Percentiles rank a stretch among this genome's conserved stretches.
phyloP scores from a whole-genome alignment of 768 basidiomycete species.

The Hygrocybe punicea region DNA sequence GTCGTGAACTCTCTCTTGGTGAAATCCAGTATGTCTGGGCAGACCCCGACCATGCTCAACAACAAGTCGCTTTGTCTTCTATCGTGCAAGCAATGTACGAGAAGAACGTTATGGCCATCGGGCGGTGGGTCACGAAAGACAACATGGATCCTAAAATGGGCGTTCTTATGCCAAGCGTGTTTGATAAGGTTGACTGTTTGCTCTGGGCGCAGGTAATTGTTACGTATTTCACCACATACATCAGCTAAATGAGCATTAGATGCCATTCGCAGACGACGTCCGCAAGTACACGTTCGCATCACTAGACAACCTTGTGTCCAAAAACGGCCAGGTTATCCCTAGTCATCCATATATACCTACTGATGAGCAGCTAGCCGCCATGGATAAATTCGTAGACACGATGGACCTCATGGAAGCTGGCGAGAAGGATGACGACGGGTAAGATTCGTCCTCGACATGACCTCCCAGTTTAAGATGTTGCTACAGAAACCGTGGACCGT shows the following conservation, averaged over 20 bases:
- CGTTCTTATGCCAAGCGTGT: constrained; percentile 58
- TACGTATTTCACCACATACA: neutral
- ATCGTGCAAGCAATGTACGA: constrained; percentile 78
- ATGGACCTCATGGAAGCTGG: constrained; percentile 84
- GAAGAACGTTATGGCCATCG: constrained; percentile 69
- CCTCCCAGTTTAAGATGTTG: neutral
- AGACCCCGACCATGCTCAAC: constrained; percentile 56
- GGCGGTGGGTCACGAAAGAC: constrained; percentile 75
- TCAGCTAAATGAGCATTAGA: constrained; percentile 42
- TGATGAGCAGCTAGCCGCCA: constrained; percentile 67
- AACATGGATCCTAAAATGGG: constrained; percentile 84
- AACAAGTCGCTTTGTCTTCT: constrained; percentile 84
- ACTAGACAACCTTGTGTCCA: constrained; percentile 66
- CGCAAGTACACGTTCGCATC: constrained; percentile 85
- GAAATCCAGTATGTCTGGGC: constrained; percentile 87
- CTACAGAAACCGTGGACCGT: constrained; percentile 57
- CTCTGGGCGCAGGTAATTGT: constrained; percentile 73
- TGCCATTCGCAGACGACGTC: constrained; percentile 95
- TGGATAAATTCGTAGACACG: constrained; percentile 83
- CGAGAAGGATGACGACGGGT: constrained; percentile 77
- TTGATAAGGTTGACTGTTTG: constrained; percentile 71
- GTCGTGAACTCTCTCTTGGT: constrained; percentile 76
- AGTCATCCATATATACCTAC: constrained; percentile 85
- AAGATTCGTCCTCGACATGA: constrained; percentile 17
- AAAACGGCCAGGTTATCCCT: constrained; percentile 66